Conservation (phyloP, 2,329 filamentous ascomycete species). For the Beauveria caledonica region DNA sequence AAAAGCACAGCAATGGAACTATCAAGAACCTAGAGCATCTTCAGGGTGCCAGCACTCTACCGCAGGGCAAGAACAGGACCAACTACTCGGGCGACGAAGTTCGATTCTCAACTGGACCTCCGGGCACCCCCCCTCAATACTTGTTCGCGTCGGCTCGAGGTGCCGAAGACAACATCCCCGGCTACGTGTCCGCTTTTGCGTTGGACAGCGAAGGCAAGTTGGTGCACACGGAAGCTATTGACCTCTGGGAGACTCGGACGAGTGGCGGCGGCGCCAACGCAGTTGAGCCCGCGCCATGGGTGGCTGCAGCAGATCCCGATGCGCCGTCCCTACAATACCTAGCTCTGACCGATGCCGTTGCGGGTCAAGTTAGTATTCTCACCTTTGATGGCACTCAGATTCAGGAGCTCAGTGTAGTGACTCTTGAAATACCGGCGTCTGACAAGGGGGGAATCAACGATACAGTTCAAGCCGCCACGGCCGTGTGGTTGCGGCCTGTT, state of each 20-base stretch:
- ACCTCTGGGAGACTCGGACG: not conserved
- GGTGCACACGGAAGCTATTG: not conserved
- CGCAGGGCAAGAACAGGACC: not conserved
- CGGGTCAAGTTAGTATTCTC: not conserved
- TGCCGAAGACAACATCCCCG: not conserved
- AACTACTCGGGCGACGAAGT: not conserved
- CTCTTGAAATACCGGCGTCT: not conserved
- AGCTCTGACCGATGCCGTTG: not conserved
- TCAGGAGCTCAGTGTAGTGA: not conserved
- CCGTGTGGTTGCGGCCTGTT: not conserved
- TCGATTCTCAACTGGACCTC: not conserved
- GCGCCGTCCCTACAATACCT: not conserved
- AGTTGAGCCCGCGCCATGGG: not conserved
- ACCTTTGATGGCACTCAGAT: not conserved
- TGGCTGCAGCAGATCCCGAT: not conserved
- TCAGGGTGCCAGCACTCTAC: not conserved
- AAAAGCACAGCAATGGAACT: not conserved
- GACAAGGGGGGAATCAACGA: not conserved
- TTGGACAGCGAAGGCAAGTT: not conserved
- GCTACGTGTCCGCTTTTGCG: not conserved
- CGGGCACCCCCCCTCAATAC: not conserved
- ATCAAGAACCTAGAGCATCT: not conserved
- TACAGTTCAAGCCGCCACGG: not conserved
- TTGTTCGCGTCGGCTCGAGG: not conserved
- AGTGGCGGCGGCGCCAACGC: not conserved